Evolutionary conservation across 768 basidiomycete species (phyloP).

Genomic region (Amanita brunnescens): DNA sequence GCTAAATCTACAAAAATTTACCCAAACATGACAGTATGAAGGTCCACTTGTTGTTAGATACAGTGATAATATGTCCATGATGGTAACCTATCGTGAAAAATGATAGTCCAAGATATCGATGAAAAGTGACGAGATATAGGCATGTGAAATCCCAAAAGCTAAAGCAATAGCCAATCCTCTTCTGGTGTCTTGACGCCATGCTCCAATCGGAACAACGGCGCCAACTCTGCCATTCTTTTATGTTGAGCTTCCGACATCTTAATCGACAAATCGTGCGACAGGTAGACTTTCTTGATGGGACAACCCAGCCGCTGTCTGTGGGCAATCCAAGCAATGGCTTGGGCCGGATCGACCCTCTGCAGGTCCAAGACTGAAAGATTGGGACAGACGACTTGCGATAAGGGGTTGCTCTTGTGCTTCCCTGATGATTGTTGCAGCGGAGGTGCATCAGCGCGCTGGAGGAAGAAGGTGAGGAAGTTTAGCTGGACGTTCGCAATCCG

Average conservation of each 20-base stretch:
- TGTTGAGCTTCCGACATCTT: slow-evolving; percentile 19
- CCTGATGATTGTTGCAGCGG: slow-evolving; percentile 1
- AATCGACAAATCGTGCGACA: slow-evolving; percentile 21
- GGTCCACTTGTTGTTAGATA: neutral
- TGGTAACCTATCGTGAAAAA: too few species aligned
- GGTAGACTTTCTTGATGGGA: slow-evolving; percentile 45
- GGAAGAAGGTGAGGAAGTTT: slow-evolving; percentile 40
- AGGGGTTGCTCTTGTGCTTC: neutral
- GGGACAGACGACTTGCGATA: slow-evolving; percentile 31
- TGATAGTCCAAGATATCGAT: neutral
- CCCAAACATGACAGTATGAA: neutral
- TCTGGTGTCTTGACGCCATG: slow-evolving; percentile 36
- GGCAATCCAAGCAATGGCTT: slow-evolving; percentile 27
- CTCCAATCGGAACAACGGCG: slow-evolving; percentile 21
- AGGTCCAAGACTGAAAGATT: slow-evolving; percentile 38
- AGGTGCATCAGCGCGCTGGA: slow-evolving; percentile 23
- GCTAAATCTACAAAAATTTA: neutral
- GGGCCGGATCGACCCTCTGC: slow-evolving; percentile 24
- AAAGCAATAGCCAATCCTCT: slow-evolving; percentile 25
- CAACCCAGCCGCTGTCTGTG: slow-evolving; percentile 28
- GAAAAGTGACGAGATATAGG: neutral
- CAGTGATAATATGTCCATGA: neutral
- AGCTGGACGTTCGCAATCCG: slow-evolving; percentile 37
- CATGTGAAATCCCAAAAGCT: neutral
- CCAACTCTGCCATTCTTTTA: slow-evolving; percentile 18